Percentiles rank a stretch among this genome's conserved stretches.
phyloP scores from a whole-genome alignment of 2,329 filamentous ascomycete genomes.

The Fusarium sp. region DNA sequence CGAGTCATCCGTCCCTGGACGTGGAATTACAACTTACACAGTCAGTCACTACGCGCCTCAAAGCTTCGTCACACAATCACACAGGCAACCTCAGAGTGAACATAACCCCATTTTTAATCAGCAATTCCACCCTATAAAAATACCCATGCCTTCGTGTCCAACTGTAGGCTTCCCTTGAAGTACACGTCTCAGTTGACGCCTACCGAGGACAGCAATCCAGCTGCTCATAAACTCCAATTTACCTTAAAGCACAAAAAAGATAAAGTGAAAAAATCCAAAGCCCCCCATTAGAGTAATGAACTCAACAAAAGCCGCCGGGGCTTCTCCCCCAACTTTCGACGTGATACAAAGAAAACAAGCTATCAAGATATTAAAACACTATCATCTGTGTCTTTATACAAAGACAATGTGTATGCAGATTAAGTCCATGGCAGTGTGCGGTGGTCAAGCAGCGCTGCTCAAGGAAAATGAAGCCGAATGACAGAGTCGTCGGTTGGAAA shows the following conservation, averaged over 20 bases:
- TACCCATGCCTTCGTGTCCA: constrained; percentile 40
- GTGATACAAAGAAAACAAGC: constrained; percentile 38
- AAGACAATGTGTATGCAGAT: constrained; percentile 48
- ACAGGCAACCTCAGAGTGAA: constrained; percentile 8
- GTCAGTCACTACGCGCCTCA: not conserved
- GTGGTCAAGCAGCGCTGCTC: constrained; percentile 41
- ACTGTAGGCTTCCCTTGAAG: constrained; percentile 34
- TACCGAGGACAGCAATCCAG: constrained; percentile 34
- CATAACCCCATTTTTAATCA: constrained; percentile 35
- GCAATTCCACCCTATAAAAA: constrained; percentile 28
- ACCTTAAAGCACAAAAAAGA: constrained; percentile 22
- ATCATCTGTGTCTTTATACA: constrained; percentile 42
- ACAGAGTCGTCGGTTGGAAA: constrained; percentile 32
- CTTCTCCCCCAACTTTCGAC: constrained; percentile 45
- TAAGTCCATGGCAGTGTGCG: constrained; percentile 44
- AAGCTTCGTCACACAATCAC: not conserved
- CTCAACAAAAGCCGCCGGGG: constrained; percentile 51
- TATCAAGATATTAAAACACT: constrained; percentile 43
- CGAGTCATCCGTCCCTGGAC: constrained; percentile 10
- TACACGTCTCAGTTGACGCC: constrained; percentile 29
- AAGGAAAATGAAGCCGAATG: constrained; percentile 38
- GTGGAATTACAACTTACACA: not conserved
- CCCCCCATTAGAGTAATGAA: constrained; percentile 41
- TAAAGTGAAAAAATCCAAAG: constrained; percentile 21
- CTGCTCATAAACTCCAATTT: constrained; percentile 41